Percentiles rank a stretch among this genome's conserved stretches.
Conservation (phyloP, 805 yeast species). For the Ogataea naganishii region DNA sequence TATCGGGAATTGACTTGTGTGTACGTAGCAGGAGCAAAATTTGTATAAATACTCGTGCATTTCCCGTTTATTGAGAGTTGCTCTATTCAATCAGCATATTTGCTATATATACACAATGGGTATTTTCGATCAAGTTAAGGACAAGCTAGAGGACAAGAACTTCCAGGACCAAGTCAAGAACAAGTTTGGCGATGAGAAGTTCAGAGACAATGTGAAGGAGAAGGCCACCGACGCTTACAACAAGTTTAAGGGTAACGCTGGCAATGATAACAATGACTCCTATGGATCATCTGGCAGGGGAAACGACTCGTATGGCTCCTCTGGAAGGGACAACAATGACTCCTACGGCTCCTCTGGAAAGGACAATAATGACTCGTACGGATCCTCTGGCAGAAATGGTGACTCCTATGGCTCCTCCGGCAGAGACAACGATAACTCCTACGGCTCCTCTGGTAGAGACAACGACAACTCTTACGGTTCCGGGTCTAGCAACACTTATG, state of each 20-base stretch:
- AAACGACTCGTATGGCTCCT: slow-evolving; percentile 4
- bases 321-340: slow-evolving; percentile 11
- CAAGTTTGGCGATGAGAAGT: slow-evolving; percentile 13
- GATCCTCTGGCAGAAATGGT: slow-evolving; percentile 8
- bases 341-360: slow-evolving; percentile 21
- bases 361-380: slow-evolving; percentile 11
- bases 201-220: slow-evolving; percentile 13
- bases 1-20: too few species aligned
- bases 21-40: too few species aligned
- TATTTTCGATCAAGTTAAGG: slow-evolving; percentile 33
- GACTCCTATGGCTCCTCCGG: slow-evolving; percentile 5
- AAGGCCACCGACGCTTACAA: slow-evolving; percentile 21
- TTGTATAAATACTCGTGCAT: too few species aligned
- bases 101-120: slow-evolving; percentile 24
- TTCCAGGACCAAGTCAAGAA: slow-evolving; percentile 6
- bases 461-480: slow-evolving; percentile 17
- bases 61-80: too few species aligned
- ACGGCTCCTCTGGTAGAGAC: slow-evolving; percentile 19
- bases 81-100: neutral
- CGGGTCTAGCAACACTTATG: too few species aligned
- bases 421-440: slow-evolving; percentile 12
- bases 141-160: slow-evolving; percentile 19
- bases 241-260: slow-evolving; percentile 11
- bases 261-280: slow-evolving; percentile 1
- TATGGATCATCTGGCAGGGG: slow-evolving; percentile 6